Evolutionary conservation across 176 grass and related monocot genomes (phyloP).

Genomic region (Oropetium thomaeum): DNA sequence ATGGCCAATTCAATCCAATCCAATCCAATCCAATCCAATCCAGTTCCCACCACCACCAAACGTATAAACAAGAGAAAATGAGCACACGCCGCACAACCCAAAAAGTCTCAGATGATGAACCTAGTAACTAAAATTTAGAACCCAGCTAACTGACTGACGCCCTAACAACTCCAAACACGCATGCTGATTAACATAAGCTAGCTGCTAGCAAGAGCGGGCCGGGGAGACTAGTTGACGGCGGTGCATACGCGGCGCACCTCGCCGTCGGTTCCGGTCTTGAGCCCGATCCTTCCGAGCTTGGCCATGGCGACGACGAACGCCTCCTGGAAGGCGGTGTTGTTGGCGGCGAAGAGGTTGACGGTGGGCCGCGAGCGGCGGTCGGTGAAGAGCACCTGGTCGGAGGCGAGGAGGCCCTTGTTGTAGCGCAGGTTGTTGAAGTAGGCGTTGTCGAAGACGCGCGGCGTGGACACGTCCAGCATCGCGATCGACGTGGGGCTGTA

Average conservation of each 20-base stretch:
- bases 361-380: constrained; percentile 61
- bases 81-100: not conserved
- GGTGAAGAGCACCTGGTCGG: constrained; percentile 71
- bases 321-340: constrained; percentile 61
- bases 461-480: constrained; percentile 54
- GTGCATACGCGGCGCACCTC: constrained; percentile 77
- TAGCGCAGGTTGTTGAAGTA: constrained; percentile 80
- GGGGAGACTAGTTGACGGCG: constrained; percentile 47
- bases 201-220: too few species aligned
- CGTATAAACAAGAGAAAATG: not conserved
- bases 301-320: constrained; percentile 60
- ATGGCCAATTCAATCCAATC: constrained; percentile 9
- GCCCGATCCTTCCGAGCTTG: constrained; percentile 57
- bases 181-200: too few species aligned
- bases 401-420: constrained; percentile 73
- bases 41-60: constrained; percentile 15
- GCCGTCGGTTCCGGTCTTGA: constrained; percentile 55
- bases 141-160: not conserved
- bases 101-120: not conserved
- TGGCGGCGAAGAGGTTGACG: constrained; percentile 72
- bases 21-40: not conserved
- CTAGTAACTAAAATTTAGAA: not conserved
- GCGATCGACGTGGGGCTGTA: constrained; percentile 38
- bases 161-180: not conserved
- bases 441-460: constrained; percentile 67